Evolutionary conservation across 768 basidiomycete genomes (phyloP).

Genomic region (Termitomyces sp.): DNA sequence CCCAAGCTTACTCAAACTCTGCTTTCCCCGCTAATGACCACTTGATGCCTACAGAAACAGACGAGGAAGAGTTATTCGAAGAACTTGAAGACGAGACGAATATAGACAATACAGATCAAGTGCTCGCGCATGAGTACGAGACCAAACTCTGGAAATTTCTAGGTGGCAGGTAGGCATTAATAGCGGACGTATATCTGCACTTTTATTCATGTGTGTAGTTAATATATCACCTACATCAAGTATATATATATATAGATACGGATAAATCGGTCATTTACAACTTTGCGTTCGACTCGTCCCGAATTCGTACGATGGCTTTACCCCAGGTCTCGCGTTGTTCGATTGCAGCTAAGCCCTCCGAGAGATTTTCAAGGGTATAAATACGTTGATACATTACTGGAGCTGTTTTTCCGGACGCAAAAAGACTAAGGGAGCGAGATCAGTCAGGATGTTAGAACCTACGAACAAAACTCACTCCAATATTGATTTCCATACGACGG

Average conservation of each 20-base stretch:
- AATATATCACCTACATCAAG: background rate
- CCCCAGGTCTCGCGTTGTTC: slow-evolving; percentile 91
- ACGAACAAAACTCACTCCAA: slow-evolving; percentile 40
- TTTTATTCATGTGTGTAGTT: slow-evolving; percentile 1
- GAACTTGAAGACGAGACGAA: slow-evolving; percentile 39
- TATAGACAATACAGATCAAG: slow-evolving; percentile 31
- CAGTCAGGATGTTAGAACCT: background rate
- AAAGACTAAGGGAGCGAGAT: slow-evolving; percentile 38
- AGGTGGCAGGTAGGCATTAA: background rate
- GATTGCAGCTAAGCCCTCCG: slow-evolving; percentile 67
- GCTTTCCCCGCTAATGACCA: slow-evolving; percentile 1
- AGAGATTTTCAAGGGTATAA: slow-evolving; percentile 62
- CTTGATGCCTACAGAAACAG: slow-evolving; percentile 18
- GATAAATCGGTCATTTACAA: slow-evolving; percentile 2
- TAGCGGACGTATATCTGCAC: background rate
- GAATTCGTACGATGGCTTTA: slow-evolving; percentile 70
- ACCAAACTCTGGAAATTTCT: slow-evolving; percentile 30
- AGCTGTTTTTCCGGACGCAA: slow-evolving; percentile 55
- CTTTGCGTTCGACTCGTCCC: slow-evolving; percentile 16
- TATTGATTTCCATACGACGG: slow-evolving; percentile 66
- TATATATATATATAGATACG: background rate
- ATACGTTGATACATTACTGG: slow-evolving; percentile 68
- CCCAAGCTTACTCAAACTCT: background rate
- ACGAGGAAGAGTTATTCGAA: slow-evolving; percentile 17
- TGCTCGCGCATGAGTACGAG: slow-evolving; percentile 29